Percentiles rank a stretch among this genome's conserved stretches.
Conservation (phyloP, 805 yeast species). For the Pichia scutulata region DNA sequence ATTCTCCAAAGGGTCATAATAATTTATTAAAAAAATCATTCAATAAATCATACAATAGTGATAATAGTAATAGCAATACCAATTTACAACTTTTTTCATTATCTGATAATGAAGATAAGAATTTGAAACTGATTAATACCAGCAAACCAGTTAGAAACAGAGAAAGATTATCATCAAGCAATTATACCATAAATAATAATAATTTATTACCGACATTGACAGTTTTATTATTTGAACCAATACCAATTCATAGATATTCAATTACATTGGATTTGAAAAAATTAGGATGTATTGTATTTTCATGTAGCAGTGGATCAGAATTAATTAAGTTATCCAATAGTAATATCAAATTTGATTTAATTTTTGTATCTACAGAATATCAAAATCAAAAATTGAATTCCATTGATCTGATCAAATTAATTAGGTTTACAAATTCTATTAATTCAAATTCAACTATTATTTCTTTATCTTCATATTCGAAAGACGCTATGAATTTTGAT, state of each 20-base stretch:
- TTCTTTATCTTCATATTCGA: conserved; percentile 63
- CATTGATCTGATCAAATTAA: conserved; percentile 67
- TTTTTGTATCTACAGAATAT: conserved; percentile 65
- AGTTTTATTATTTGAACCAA: conserved; percentile 78
- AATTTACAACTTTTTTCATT: conserved; percentile 35
- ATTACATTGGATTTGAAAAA: conserved; percentile 55
- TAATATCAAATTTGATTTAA: conserved; percentile 74
- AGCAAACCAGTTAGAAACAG: not conserved
- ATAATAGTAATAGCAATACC: not conserved
- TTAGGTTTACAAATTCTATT: conserved; percentile 67
- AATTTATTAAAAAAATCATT: conserved; percentile 19
- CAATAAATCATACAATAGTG: not conserved
- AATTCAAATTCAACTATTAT: conserved; percentile 73
- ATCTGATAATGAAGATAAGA: conserved; percentile 60
- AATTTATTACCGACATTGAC: conserved; percentile 34
- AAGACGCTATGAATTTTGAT: conserved; percentile 50
- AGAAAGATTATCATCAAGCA: not conserved
- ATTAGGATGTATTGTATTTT: conserved; percentile 72
- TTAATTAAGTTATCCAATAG: conserved; percentile 75
- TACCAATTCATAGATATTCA: conserved; percentile 70
- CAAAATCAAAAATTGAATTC: conserved; percentile 61
- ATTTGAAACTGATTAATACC: conserved; percentile 38
- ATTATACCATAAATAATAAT: not conserved
- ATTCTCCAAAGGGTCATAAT: not conserved
- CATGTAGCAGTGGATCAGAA: conserved; percentile 75